Percentiles rank a stretch among this genome's conserved stretches.
Evolutionary conservation across 164 flowering plant species (phyloP).

Genomic region (Warburgia ugandensis): DNA sequence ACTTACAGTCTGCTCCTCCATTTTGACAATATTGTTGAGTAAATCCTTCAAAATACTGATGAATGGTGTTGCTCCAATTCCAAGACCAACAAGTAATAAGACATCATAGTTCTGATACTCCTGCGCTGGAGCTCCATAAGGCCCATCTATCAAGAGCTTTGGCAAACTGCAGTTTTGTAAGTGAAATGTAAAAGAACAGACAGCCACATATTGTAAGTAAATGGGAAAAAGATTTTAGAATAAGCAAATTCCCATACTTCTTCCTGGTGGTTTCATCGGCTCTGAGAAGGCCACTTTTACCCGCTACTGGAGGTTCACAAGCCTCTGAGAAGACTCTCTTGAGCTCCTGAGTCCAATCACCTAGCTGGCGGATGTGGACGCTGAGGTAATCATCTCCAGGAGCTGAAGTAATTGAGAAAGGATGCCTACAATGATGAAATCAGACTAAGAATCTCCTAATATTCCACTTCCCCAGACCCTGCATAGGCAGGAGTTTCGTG

Average conservation of each 20-base stretch:
- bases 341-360: constrained; percentile 98
- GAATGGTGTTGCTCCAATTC: constrained; percentile 97
- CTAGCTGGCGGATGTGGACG: constrained; percentile 84
- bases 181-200: neutral
- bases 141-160: constrained; percentile 83
- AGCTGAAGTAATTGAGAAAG: constrained; percentile 97
- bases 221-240: neutral
- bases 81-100: constrained; percentile 78
- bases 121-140: constrained; percentile 97
- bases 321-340: constrained; percentile 77
- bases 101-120: constrained; percentile 85
- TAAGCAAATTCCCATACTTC: neutral
- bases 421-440: constrained; percentile 67
- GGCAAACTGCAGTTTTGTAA: constrained; percentile 49
- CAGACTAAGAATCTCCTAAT: no score
- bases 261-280: constrained; percentile 80
- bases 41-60: constrained; percentile 88
- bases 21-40: constrained; percentile 72
- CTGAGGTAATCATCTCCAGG: constrained; percentile 92
- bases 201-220: neutral
- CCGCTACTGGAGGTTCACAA: constrained; percentile 74
- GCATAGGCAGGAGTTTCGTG: no score
- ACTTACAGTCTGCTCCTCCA: constrained; percentile 69
- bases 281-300: constrained; percentile 91
- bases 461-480: no score